Base-by-base conservation (phyloP, 179 eudicot species). In the Vitellaria paradoxa region DNA sequence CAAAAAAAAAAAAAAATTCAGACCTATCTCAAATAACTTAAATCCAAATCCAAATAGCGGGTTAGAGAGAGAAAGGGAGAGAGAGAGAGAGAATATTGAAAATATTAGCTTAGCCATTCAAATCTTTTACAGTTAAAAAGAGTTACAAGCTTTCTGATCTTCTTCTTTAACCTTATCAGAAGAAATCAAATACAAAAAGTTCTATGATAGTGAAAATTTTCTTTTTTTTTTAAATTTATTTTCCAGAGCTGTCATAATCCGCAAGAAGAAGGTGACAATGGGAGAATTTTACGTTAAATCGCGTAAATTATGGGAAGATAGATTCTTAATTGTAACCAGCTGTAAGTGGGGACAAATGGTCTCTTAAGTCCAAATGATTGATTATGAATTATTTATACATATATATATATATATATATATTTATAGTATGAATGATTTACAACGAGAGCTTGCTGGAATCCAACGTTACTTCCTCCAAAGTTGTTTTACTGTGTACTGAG, bases 301-400 rank as follows among this genome's bases (percentile, higher is more conserved):
- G 77, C 74, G 72, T 82, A 74, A 67, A 37, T 77, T 63, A 15
- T 42, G 69, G 76, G 70, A 37, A 75, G 72, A 67, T 30, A 47
- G 40, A 69, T 69, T 78, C 45, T 78, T 74, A 57, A 69, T 53
- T 60, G 74, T 52, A 61, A 77, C 80, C 84, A 82, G 84, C 84
- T 82, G 84, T 74, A 78, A 69, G 84, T 78, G 59, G 81, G 84
- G 84, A 74, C 84, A 68, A 49, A 74, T 68, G 52, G 73, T 30
- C 56, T 71, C 68, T 70, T 66, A 69, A 79, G 37, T 40, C 60
- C 61, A 70, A 65, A 55, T 66, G 63, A 40, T 56, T 70, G 71
- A 81, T 75, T 74, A 26, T 42, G 49, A 57, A 40, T 56, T 30
- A 42, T 23, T 21, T 26, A 73, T 20, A 26, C 0, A 63, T 2